Percentiles rank a stretch among this genome's conserved stretches.
Conservation (phyloP, 148 eudicot species). For the Dysphania ambrosioides region DNA sequence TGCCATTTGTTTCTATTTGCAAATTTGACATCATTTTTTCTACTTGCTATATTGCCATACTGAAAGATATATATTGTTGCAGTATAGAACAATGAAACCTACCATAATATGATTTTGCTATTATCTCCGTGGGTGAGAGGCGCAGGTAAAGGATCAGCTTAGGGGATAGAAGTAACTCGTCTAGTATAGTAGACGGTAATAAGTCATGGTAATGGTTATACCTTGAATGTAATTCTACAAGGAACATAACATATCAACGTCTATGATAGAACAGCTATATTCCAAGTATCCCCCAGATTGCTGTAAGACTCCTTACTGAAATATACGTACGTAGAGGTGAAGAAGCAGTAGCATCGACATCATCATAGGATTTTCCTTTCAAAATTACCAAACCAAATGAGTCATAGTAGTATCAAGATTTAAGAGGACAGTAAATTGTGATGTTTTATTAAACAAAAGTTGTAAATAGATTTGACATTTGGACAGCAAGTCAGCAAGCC, state of each 20-base stretch:
- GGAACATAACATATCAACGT: not conserved
- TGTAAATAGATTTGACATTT: not conserved
- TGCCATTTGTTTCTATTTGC: constrained; percentile 14
- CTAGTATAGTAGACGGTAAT: not conserved
- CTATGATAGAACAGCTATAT: not conserved
- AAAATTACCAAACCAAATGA: too few species aligned
- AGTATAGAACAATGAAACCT: not conserved
- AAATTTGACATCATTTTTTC: constrained; percentile 17
- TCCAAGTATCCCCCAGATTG: not conserved
- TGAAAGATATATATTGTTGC: not conserved
- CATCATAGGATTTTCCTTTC: not conserved
- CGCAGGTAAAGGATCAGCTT: not conserved
- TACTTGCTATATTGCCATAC: not conserved
- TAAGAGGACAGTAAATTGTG: not conserved
- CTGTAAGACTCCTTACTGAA: too few species aligned
- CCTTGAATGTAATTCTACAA: not conserved
- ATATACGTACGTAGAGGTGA: too few species aligned
- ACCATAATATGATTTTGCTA: not conserved
- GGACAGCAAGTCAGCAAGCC: too few species aligned
- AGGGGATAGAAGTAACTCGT: not conserved
- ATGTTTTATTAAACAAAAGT: not conserved
- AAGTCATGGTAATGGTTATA: not conserved
- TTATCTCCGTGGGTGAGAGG: not conserved
- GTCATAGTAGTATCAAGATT: not conserved
- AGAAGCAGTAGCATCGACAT: not conserved